Evolutionary conservation across 306 rosid genomes (phyloP).

Genomic region (Quercus aquifolioides): DNA sequence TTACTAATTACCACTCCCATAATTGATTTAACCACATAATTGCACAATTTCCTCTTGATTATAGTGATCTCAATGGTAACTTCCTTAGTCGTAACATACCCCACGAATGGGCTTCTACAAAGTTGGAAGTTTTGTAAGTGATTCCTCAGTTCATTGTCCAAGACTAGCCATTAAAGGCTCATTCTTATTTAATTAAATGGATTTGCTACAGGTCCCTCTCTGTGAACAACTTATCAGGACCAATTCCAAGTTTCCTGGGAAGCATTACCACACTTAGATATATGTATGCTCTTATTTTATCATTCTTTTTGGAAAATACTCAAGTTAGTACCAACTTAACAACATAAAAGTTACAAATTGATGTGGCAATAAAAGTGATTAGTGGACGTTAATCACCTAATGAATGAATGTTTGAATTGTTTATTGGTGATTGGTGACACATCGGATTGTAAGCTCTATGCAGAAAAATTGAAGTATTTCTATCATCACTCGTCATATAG

Average conservation of each 20-base stretch:
- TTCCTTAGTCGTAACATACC: conserved; percentile 27
- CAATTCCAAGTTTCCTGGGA: conserved; percentile 25
- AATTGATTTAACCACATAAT: not conserved
- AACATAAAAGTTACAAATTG: no score
- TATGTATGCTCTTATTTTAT: conserved; percentile 5
- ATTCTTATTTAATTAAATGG: not conserved
- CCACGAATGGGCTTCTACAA: conserved; percentile 22
- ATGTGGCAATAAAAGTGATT: no score
- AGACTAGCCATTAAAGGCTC: not conserved
- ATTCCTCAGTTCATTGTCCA: not conserved
- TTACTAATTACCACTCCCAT: not conserved
- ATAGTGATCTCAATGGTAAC: conserved; percentile 14
- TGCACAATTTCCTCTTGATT: not conserved
- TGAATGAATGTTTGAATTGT: no score
- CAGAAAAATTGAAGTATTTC: no score
- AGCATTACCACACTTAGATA: not conserved
- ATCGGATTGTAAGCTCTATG: no score
- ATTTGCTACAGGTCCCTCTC: not conserved
- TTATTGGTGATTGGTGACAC: no score
- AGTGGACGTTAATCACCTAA: no score
- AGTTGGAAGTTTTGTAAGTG: conserved; percentile 28
- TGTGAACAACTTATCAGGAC: conserved; percentile 27
- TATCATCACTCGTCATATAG: no score
- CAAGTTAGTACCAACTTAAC: no score
- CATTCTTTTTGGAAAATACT: not conserved